Percentiles rank a stretch among this genome's conserved stretches.
Conservation (phyloP, 148 eudicot species). For the Fagopyrum esculentum region DNA sequence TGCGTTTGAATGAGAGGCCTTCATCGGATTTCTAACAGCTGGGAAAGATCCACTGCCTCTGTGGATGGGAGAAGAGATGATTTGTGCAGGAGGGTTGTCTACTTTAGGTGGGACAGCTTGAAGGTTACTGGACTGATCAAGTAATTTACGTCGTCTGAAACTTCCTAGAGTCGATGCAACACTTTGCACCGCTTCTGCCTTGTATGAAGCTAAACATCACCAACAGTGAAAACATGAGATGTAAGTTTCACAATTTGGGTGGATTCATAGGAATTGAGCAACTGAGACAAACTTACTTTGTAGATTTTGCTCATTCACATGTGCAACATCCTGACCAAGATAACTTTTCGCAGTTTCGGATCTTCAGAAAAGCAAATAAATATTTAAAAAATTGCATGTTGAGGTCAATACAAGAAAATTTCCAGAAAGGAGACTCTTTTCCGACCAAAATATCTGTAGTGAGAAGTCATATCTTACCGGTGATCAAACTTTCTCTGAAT, state of each 20-base stretch:
- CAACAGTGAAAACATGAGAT: neutral
- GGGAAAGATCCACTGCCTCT: slow-evolving; percentile 88
- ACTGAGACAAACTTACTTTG: slow-evolving; percentile 34
- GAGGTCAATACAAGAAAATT: neutral
- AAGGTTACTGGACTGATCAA: slow-evolving; percentile 65
- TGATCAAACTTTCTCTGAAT: slow-evolving; percentile 51
- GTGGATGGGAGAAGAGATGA: slow-evolving; percentile 30
- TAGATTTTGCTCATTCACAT: slow-evolving; percentile 29
- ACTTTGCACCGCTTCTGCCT: slow-evolving; percentile 21
- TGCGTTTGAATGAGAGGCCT: slow-evolving; percentile 16
- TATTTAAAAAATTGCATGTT: neutral
- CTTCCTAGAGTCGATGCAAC: slow-evolving; percentile 11
- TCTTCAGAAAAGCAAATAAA: slow-evolving; percentile 31
- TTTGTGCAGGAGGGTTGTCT: slow-evolving; percentile 19
- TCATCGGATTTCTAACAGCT: slow-evolving; percentile 37
- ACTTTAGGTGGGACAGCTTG: slow-evolving; percentile 41
- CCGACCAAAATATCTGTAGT: neutral
- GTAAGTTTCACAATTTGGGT: neutral
- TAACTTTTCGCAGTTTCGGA: slow-evolving; percentile 17
- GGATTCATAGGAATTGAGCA: neutral
- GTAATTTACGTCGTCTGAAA: slow-evolving; percentile 44
- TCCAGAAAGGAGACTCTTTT: neutral
- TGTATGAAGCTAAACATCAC: slow-evolving; percentile 31
- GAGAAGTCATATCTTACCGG: slow-evolving; percentile 29
- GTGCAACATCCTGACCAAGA: slow-evolving; percentile 20